Evolutionary conservation across 345 rosid genomes (phyloP), one percentile per base, ranked within the genome.

Genomic region (Acer negundo): DNA sequence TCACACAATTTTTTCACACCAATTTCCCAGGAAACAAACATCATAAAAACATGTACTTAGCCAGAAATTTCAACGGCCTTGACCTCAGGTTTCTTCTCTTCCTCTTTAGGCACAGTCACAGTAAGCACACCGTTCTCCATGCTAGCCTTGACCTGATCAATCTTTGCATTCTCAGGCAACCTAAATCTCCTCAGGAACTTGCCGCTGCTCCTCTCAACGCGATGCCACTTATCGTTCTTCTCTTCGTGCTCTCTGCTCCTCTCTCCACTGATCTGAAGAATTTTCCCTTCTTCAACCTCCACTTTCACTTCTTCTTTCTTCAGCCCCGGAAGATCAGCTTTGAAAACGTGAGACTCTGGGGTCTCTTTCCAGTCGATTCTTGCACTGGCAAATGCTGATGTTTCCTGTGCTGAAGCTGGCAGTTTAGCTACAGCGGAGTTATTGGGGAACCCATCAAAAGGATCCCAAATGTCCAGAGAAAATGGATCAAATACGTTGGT

Each of bases 121-220:
- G 84, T 81, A 26, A 89, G 91, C 74, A 86, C 88, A 46, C 93
- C 91, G n/a, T 84, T 87, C 81, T 87, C 90, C 90, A 86, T 86
- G 1, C 77, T 80, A 0, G 92, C 90, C 58, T 87, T 89, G 11
- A 87, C 80, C 73, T 84, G 82, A 13, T 85, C 86, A 71, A 72
- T n/a, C 70, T 76, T 81, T 0, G 82, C 83, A 77, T 84, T 75
- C 65, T 86, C 85, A 0, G 89, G 87, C 71, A 84, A 73, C 87
- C 87, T 82, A 26, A 86, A 86, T 75, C 82, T 74, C 84, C 87
- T 81, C 77, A 80, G 23, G 82, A 86, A 84, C 77, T 75, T 82
- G 0, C 85, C 87, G 2, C 73, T 67, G 80, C 85, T 85, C 68
- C 86, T 69, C 79, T 82, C 87, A 12, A 87, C 51, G 0, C 81